A percentile compares a stretch with the other conserved stretches of the same genome.
Conservation (phyloP, 768 basidiomycete species). For the Leccinum fibrillosum region DNA sequence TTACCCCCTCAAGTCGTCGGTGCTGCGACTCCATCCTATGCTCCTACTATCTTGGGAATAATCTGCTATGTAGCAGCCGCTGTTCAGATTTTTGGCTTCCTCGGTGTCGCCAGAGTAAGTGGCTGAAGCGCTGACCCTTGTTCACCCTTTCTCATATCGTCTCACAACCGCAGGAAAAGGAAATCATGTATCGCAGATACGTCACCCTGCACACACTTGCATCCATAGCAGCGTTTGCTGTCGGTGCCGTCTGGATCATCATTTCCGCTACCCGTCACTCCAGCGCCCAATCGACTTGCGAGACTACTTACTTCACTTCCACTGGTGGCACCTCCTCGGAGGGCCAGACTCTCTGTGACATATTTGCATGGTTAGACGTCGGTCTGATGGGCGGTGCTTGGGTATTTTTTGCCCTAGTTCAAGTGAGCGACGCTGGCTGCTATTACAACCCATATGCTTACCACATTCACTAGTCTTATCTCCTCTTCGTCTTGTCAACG, state of each 20-base stretch:
- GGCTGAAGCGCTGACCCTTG: not conserved
- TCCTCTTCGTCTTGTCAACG: conserved; percentile 48
- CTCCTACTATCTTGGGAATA: conserved; percentile 68
- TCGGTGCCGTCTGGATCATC: conserved; percentile 79
- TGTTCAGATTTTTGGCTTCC: conserved; percentile 78
- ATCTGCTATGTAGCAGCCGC: conserved; percentile 74
- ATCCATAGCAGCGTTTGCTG: conserved; percentile 60
- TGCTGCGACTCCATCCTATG: conserved; percentile 75
- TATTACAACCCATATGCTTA: conserved; percentile 1
- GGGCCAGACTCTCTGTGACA: conserved; percentile 74
- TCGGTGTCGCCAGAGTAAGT: conserved; percentile 74
- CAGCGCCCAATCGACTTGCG: conserved; percentile 66
- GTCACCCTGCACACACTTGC: conserved; percentile 59
- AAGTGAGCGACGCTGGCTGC: conserved; percentile 46
- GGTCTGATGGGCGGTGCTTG: conserved; percentile 91
- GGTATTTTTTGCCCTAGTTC: conserved; percentile 73
- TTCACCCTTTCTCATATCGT: not conserved
- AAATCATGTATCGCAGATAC: conserved; percentile 64
- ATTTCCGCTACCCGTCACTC: conserved; percentile 76
- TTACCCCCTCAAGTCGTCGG: conserved; percentile 65
- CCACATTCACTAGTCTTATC: conserved; percentile 42
- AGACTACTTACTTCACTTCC: conserved; percentile 49
- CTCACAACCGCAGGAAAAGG: conserved; percentile 54
- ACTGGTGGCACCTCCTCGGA: conserved; percentile 38
- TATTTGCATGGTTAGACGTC: conserved; percentile 90